Percentiles rank a stretch among this genome's conserved stretches.
phyloP scores from a whole-genome alignment of 2,329 filamentous ascomycete species.

The Pseudodiploospora longispora region DNA sequence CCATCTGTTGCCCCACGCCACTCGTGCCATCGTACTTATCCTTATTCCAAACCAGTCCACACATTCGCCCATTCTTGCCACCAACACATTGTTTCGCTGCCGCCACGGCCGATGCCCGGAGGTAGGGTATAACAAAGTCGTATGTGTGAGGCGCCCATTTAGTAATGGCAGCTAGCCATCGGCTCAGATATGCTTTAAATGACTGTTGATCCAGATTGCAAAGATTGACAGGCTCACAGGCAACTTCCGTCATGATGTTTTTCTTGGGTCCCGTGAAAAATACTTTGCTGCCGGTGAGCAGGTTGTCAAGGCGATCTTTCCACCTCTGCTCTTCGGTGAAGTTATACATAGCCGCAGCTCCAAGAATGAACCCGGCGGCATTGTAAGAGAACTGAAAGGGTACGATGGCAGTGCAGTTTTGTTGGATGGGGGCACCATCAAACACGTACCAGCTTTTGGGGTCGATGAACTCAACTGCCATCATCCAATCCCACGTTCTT shows the following conservation, averaged over 20 bases:
- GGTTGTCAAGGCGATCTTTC: slow-evolving; percentile 48
- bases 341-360: slow-evolving; percentile 62
- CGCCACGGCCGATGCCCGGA: slow-evolving; percentile 47
- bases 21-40: slow-evolving; percentile 49
- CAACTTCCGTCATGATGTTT: slow-evolving; percentile 55
- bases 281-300: slow-evolving; percentile 44
- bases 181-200: slow-evolving; percentile 55
- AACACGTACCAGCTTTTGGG: slow-evolving; percentile 48
- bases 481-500: slow-evolving; percentile 63
- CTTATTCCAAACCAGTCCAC: slow-evolving; percentile 52
- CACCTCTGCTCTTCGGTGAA: slow-evolving; percentile 45
- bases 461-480: slow-evolving; percentile 48
- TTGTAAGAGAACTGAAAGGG: slow-evolving; percentile 65
- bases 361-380: slow-evolving; percentile 56
- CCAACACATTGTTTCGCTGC: slow-evolving; percentile 51
- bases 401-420: slow-evolving; percentile 50
- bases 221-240: slow-evolving; percentile 52
- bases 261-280: slow-evolving; percentile 46
- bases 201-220: slow-evolving; percentile 57
- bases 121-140: slow-evolving; percentile 41
- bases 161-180: slow-evolving; percentile 54
- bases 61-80: slow-evolving; percentile 48
- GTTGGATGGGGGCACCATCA: slow-evolving; percentile 50
- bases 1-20: slow-evolving; percentile 65
- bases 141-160: slow-evolving; percentile 56